These are phyloP conservation scores for Astrothelium macrocarpum DNA, from an alignment of 495 filamentous ascomycete species.

Conservation along the genomic window DNA sequence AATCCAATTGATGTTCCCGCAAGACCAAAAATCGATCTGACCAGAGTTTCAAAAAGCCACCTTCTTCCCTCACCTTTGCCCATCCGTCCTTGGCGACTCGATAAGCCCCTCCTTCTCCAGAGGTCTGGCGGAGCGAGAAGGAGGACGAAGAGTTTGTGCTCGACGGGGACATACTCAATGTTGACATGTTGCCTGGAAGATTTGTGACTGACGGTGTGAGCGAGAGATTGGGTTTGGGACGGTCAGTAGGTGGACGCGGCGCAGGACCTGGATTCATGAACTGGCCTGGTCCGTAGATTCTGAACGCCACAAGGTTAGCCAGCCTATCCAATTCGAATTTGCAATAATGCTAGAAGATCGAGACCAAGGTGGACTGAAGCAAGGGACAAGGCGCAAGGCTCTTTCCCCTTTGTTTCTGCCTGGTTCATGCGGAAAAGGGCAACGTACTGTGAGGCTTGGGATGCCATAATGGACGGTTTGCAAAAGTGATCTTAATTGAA, in stretches of 20 bases:
- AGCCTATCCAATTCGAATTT: too few species aligned
- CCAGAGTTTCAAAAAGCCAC: slow-evolving; percentile 71
- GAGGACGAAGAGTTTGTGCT: slow-evolving; percentile 40
- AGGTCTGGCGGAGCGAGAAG: slow-evolving; percentile 28
- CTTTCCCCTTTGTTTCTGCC: neutral
- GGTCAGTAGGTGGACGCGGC: slow-evolving; percentile 77
- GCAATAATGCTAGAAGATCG: too few species aligned
- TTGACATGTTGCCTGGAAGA: slow-evolving; percentile 69
- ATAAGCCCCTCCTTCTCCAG: slow-evolving; percentile 49
- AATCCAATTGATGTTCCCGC: slow-evolving; percentile 80
- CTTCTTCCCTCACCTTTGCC: slow-evolving; percentile 79
- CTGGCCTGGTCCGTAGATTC: slow-evolving; percentile 36
- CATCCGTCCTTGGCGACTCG: slow-evolving; percentile 80
- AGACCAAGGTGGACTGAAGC: neutral
- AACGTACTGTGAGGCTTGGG: neutral
- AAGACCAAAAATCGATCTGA: slow-evolving; percentile 81
- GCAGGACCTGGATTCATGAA: slow-evolving; percentile 98
- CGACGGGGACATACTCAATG: slow-evolving; percentile 60
- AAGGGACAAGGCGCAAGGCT: neutral
- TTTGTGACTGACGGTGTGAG: slow-evolving; percentile 59
- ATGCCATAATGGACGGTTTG: neutral
- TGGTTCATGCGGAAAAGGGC: neutral
- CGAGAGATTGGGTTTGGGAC: slow-evolving; percentile 63
- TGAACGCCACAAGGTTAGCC: slow-evolving; percentile 8
- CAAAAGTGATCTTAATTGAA: too few species aligned